phyloP scores from a whole-genome alignment of 805 yeast species.

The Yueomyces sinensis region DNA sequence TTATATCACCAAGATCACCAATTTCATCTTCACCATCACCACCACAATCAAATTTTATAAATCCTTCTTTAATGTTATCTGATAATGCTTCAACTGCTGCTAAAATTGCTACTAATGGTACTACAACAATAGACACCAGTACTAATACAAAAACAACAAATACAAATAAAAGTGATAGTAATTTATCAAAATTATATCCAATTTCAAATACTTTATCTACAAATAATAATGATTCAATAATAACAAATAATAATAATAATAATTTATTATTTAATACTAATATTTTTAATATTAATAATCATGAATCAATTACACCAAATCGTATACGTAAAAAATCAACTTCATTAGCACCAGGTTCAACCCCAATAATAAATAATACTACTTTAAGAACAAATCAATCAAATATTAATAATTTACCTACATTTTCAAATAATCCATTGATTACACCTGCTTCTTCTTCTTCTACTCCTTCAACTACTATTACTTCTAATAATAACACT shows the following conservation, averaged over 20 bases:
- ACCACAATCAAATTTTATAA: slow-evolving; percentile 10
- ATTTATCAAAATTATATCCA: too few species aligned
- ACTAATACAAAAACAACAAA: neutral
- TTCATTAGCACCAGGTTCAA: neutral
- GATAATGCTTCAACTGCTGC: slow-evolving; percentile 18
- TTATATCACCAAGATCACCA: neutral
- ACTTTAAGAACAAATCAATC: too few species aligned
- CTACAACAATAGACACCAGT: neutral
- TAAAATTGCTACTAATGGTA: slow-evolving; percentile 15
- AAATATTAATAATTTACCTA: slow-evolving; percentile 1
- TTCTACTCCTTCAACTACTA: neutral
- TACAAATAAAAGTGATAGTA: neutral
- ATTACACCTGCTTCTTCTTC: slow-evolving; percentile 1
- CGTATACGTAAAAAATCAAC: neutral
- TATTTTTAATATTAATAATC: neutral
- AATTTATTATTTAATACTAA: too few species aligned
- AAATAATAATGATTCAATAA: too few species aligned
- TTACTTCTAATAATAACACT: neutral
- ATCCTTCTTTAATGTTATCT: slow-evolving; percentile 19
- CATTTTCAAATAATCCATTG: slow-evolving; percentile 5
- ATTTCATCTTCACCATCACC: neutral
- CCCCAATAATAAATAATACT: too few species aligned
- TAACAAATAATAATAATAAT: too few species aligned
- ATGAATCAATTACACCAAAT: neutral
- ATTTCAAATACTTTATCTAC: too few species aligned